Base-by-base conservation (phyloP, 805 yeast genomes). In the Scheffersomyces amazonensis region DNA sequence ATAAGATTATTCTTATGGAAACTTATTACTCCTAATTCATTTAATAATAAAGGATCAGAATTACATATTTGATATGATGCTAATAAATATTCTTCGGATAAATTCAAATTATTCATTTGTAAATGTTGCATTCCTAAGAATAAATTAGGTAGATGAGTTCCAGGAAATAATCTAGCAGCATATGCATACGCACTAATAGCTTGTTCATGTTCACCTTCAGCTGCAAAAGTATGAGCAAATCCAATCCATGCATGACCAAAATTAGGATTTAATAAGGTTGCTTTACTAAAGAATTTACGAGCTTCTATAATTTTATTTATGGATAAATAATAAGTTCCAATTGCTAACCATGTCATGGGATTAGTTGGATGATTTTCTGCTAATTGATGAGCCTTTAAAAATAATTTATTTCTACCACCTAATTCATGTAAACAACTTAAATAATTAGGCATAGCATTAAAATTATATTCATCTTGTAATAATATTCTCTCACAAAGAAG, bases 171-270 rank as follows among this genome's bases (percentile, higher is more conserved):
- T 44, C 96, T 69, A 1, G 96, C 88, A 0, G 97, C 97, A 10
- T 96, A 90, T 1, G 98, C 90, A 61, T 90, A 93, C 0, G 98
- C 98, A 40, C 96, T 84, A 16, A 93, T 84, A 1, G 98, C 98
- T 61, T 93, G 98, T 58, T 93, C 99, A 58, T 93, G 97, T 61
- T 93, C 99, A n/a, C 96, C 95, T 58, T 93, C 99, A 2, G 87
- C 83, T 0, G 96, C 96, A 75, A 90, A 93, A 0, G 98, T 90
- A 54, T 91, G 98, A 1, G 98, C 98, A 66, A 93, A 93, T 2
- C 97, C 99, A 23, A 93, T 81, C 99, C 99, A 93, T 1, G 98
- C 96, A 36, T 87, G 91, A 0, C 93, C 95, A 64, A 87, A 89
- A 48, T 82, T 86, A 2, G 99, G 95, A 52, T 88, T 84, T 43